Conservation (phyloP, 2,329 filamentous ascomycete species). For the Stagonosporopsis rhizophila region DNA sequence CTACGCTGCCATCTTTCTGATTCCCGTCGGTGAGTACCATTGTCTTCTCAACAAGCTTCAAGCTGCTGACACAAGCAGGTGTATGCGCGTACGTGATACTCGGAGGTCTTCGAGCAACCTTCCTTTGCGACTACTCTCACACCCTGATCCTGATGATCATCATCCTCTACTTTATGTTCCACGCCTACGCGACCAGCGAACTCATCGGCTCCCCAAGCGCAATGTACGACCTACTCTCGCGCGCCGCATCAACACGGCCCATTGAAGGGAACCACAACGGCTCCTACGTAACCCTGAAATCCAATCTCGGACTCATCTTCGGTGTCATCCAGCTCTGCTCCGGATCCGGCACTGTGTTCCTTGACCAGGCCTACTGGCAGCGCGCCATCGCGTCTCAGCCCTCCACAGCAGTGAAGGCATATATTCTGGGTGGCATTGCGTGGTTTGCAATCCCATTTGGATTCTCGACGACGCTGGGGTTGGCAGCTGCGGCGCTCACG, state of each 20-base stretch:
- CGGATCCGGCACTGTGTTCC: constrained; percentile 48
- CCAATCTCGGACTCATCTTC: constrained; percentile 54
- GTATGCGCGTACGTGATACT: constrained; percentile 48
- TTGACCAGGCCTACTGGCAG: constrained; percentile 58
- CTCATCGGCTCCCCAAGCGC: constrained; percentile 50
- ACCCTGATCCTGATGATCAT: constrained; percentile 54
- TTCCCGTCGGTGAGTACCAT: constrained; percentile 46
- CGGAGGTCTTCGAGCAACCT: constrained; percentile 52
- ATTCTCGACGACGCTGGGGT: constrained; percentile 55
- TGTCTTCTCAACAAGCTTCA: not conserved
- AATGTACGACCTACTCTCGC: constrained; percentile 52
- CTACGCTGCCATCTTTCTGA: constrained; percentile 54
- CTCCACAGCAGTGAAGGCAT: constrained; percentile 37
- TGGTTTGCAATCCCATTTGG: constrained; percentile 56
- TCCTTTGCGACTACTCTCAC: constrained; percentile 51
- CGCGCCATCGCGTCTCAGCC: constrained; percentile 48
- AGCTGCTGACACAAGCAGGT: constrained; percentile 32
- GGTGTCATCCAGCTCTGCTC: constrained; percentile 53
- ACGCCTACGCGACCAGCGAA: constrained; percentile 50
- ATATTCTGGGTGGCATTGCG: constrained; percentile 53
- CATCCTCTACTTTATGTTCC: constrained; percentile 55
- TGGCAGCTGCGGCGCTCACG: constrained; percentile 55
- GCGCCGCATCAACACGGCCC: constrained; percentile 47
- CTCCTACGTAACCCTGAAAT: constrained; percentile 52
- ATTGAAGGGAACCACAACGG: constrained; percentile 51